These are phyloP conservation scores for Diplodia seriata DNA, from an alignment of 2,329 filamentous ascomycete species.

Conservation along the genomic window DNA sequence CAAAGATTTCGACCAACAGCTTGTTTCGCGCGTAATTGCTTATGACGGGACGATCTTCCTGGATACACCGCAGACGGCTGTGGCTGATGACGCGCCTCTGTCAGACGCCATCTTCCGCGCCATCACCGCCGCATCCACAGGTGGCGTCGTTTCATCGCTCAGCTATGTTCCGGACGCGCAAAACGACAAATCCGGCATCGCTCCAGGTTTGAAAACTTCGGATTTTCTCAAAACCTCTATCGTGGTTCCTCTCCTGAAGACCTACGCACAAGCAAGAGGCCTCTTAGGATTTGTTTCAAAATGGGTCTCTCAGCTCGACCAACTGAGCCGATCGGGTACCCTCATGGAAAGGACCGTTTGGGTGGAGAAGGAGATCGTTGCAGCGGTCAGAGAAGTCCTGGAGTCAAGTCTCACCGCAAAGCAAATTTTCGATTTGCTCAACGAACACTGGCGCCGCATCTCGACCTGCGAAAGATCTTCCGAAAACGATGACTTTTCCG, in stretches of 20 bases:
- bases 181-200: conserved; percentile 5
- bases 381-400: conserved; percentile 39
- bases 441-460: conserved; percentile 38
- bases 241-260: conserved; percentile 44
- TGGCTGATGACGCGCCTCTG: not conserved
- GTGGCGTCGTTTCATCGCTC: not conserved
- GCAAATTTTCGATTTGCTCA: conserved; percentile 43
- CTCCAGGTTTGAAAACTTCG: conserved; percentile 1
- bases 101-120: conserved; percentile 24
- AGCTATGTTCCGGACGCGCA: conserved; percentile 8
- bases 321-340: not conserved
- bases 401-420: conserved; percentile 45
- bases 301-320: conserved; percentile 46
- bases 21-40: conserved; percentile 44
- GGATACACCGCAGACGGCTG: conserved; percentile 36
- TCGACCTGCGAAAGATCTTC: conserved; percentile 12
- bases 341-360: conserved; percentile 39
- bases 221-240: conserved; percentile 34
- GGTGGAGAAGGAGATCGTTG: conserved; percentile 40
- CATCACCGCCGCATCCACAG: conserved; percentile 6
- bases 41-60: conserved; percentile 46
- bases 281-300: conserved; percentile 44
- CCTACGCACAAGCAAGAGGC: conserved; percentile 46
- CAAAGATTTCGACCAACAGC: conserved; percentile 22
- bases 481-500: not conserved